A percentile compares a stretch with the other conserved stretches of the same genome.
Evolutionary conservation across 2,329 filamentous ascomycete genomes (phyloP).

Genomic region (Cladobotryum mycophilum): DNA sequence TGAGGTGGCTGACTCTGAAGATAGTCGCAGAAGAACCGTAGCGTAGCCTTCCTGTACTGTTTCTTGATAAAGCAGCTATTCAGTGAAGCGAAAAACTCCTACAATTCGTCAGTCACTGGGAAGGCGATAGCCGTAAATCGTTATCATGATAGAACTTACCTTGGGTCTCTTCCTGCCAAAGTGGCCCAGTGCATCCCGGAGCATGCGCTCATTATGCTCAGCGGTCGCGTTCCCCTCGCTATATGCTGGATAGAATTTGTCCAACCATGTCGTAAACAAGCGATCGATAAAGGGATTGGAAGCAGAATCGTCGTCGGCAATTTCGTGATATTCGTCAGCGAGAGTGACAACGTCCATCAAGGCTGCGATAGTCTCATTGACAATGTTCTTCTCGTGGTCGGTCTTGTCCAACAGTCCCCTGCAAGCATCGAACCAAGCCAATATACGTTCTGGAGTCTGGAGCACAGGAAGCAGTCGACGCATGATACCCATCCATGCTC

Average conservation of each 20-base stretch:
- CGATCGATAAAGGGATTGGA: constrained; percentile 49
- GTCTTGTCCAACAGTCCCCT: constrained; percentile 38
- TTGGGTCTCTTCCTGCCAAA: constrained; percentile 65
- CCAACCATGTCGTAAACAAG: constrained; percentile 52
- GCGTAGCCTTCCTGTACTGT: constrained; percentile 55
- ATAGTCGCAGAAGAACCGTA: constrained; percentile 66
- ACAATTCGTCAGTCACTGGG: constrained; percentile 1
- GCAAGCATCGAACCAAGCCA: constrained; percentile 64
- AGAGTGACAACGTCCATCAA: constrained; percentile 58
- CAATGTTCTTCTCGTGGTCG: constrained; percentile 55
- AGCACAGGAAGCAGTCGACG: constrained; percentile 59
- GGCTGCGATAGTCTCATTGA: constrained; percentile 59
- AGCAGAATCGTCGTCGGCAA: constrained; percentile 34
- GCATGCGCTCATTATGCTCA: constrained; percentile 43
- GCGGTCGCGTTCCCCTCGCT: constrained; percentile 30
- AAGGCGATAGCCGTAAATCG: background rate
- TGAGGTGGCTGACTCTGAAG: constrained; percentile 73
- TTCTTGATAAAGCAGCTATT: constrained; percentile 60
- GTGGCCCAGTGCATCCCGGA: constrained; percentile 46
- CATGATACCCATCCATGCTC: constrained; percentile 63
- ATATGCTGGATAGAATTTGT: constrained; percentile 35
- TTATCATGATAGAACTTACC: constrained; percentile 18
- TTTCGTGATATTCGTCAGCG: constrained; percentile 51
- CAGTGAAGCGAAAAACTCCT: constrained; percentile 61
- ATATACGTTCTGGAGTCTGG: constrained; percentile 53